A percentile compares a stretch with the other conserved stretches of the same genome.
Evolutionary conservation across 805 yeast genomes (phyloP).

Genomic region (Brettanomyces nanus): DNA sequence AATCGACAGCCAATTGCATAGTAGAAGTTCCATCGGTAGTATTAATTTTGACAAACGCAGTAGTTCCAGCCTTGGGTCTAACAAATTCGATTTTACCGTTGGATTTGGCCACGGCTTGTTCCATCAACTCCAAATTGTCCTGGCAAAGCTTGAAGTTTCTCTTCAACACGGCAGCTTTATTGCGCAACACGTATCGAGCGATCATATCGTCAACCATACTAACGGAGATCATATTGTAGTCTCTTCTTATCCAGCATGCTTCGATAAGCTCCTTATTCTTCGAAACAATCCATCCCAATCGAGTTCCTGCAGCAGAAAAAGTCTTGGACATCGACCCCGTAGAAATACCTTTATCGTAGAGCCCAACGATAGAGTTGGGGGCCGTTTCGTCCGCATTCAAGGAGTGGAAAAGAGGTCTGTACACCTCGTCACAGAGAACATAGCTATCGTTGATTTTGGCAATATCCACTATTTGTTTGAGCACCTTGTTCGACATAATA

Average conservation of each 20-base stretch:
- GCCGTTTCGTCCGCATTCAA: conserved; percentile 11
- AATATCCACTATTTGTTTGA: conserved; percentile 30
- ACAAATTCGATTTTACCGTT: conserved; percentile 31
- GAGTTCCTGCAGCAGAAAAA: conserved; percentile 43
- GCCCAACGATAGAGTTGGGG: conserved; percentile 33
- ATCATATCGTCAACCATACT: conserved; percentile 38
- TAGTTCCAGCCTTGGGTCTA: conserved; percentile 41
- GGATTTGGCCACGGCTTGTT: conserved; percentile 25
- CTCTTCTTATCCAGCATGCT: conserved; percentile 33
- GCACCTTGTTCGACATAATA: conserved; percentile 28
- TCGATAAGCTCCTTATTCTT: conserved; percentile 24
- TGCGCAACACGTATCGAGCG: conserved; percentile 34
- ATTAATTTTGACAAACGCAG: conserved; percentile 33
- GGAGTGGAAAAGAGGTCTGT: conserved; percentile 43
- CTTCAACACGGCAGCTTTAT: conserved; percentile 27
- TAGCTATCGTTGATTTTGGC: conserved; percentile 28
- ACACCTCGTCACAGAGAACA: conserved; percentile 44
- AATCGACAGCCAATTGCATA: conserved; percentile 24
- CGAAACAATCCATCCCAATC: conserved; percentile 45
- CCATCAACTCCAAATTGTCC: conserved; percentile 29
- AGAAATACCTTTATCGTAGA: conserved; percentile 35
- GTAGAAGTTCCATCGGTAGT: conserved; percentile 19
- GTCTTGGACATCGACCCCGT: conserved; percentile 50
- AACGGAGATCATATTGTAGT: conserved; percentile 43
- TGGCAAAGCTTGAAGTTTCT: conserved; percentile 33